Base-by-base conservation (phyloP, 2,329 filamentous ascomycete species). In the Chrysoporthe deuterocubensis region DNA sequence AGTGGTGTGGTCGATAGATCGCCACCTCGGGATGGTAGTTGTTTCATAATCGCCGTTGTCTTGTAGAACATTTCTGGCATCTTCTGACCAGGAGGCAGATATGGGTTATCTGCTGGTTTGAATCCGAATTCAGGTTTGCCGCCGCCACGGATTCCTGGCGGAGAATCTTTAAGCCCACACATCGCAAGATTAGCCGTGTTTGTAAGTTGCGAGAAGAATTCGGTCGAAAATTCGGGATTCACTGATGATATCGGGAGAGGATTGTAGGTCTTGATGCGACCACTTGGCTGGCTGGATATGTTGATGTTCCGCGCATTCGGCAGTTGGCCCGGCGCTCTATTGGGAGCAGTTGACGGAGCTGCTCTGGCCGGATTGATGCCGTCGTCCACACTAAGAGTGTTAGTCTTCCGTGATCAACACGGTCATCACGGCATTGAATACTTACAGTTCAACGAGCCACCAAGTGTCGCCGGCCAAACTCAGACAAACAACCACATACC, bases 391-490 rank as follows among this genome's bases (percentile, higher is more conserved):
- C 56, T 65, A 11, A 26, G 9, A 6, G 2, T n/a, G n/a, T 42
- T 40, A 58, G 57, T 60, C 57, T 42, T 9, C n/a, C 21, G 11
- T 59, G 8, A 21, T 60, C 40, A 2, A 60, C 13, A 21, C 1
- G 18, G 13, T 7, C n/a, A 9, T 43, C 21, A 21, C 32, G 37
- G 37, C n/a, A 16, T n/a, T 0, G 26, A 67, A 62, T 42, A 82
- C 85, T 80, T 80, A 89, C 84, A 87, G 77, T 77, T 90, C 85
- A 65, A 93, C 82, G 69, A 94, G 81, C 89, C 90, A 94, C 92
- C 92, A 97, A 70, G 85, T 85, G 75, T 96, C 92, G 64, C 92
- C 92, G 74, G 85, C 84, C 74, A 92, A 83, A 75, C 90, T 89
- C 76, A 93, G 84, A 64, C 89, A 88, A 58, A 91, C 85, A 71